phyloP scores from a whole-genome alignment of 2,329 filamentous ascomycete genomes.

The Fusarium solani-melongenae region DNA sequence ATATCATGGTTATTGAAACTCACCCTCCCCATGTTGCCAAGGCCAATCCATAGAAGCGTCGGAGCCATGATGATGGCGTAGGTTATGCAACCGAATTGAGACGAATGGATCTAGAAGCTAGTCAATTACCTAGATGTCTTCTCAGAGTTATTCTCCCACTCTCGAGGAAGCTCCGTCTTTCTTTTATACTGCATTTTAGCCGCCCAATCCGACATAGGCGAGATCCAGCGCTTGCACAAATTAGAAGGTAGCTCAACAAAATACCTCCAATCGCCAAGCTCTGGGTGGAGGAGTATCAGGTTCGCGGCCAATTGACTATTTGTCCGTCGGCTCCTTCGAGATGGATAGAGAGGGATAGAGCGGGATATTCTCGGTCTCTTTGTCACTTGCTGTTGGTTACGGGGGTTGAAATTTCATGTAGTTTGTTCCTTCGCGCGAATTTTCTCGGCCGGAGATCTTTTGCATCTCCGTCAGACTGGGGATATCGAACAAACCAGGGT shows the following conservation, averaged over 20 bases:
- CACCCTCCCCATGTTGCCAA: conserved; percentile 89
- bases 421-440: neutral
- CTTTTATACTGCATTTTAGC: neutral
- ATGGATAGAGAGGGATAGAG: neutral
- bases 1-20: conserved; percentile 43
- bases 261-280: neutral
- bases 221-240: neutral
- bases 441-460: neutral
- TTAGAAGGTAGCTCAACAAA: neutral
- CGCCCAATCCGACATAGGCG: neutral
- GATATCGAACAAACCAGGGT: neutral
- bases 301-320: neutral
- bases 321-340: neutral
- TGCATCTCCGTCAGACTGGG: neutral
- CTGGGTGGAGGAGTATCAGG: neutral
- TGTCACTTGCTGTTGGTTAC: neutral
- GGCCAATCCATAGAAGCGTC: conserved; percentile 80
- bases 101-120: neutral
- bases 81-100: neutral
- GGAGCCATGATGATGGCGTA: conserved; percentile 58
- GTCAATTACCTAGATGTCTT: neutral
- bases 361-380: neutral
- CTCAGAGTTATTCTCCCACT: neutral
- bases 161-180: neutral
- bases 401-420: neutral